These are phyloP conservation scores for Cnidoscolus chayamansa DNA, from an alignment of 441 rosid genomes.

Conservation along the genomic window DNA sequence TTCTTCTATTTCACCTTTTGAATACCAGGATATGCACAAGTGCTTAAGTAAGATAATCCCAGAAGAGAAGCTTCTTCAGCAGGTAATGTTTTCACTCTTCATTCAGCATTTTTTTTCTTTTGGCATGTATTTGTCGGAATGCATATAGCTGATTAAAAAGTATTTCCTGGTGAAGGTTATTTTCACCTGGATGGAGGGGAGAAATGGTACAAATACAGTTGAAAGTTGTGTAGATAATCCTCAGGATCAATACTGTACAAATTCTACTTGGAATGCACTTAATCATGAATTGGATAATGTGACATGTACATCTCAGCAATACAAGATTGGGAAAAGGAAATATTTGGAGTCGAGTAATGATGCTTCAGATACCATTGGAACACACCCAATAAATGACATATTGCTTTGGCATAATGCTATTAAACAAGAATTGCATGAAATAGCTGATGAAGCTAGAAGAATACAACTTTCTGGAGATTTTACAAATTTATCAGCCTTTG, in stretches of 20 bases:
- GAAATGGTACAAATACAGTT: constrained; percentile 21
- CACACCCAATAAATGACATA: constrained; percentile 61
- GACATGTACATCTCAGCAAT: constrained; percentile 33
- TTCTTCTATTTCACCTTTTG: constrained; percentile 59
- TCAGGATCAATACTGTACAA: constrained; percentile 28
- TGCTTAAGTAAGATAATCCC: constrained; percentile 72
- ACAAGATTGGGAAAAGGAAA: constrained; percentile 52
- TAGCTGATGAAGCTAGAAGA: constrained; percentile 50
- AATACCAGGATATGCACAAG: constrained; percentile 49
- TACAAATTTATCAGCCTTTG: constrained; percentile 50
- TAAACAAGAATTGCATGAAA: constrained; percentile 48
- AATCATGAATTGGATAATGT: constrained; percentile 32
- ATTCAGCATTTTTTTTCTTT: constrained; percentile 14
- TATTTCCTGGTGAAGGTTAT: constrained; percentile 41
- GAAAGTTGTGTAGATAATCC: constrained; percentile 28
- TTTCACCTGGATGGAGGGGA: constrained; percentile 58
- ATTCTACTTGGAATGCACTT: constrained; percentile 38
- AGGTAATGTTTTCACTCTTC: constrained; percentile 41
- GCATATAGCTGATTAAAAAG: constrained; percentile 10
- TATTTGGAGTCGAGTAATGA: constrained; percentile 35
- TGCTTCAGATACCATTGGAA: constrained; percentile 30
- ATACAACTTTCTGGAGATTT: constrained; percentile 55
- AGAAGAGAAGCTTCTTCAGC: constrained; percentile 65
- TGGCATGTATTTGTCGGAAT: constrained; percentile 15
- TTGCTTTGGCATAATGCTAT: constrained; percentile 74